phyloP scores from a whole-genome alignment of 148 eudicot species.

The Heliosperma pusillum region DNA sequence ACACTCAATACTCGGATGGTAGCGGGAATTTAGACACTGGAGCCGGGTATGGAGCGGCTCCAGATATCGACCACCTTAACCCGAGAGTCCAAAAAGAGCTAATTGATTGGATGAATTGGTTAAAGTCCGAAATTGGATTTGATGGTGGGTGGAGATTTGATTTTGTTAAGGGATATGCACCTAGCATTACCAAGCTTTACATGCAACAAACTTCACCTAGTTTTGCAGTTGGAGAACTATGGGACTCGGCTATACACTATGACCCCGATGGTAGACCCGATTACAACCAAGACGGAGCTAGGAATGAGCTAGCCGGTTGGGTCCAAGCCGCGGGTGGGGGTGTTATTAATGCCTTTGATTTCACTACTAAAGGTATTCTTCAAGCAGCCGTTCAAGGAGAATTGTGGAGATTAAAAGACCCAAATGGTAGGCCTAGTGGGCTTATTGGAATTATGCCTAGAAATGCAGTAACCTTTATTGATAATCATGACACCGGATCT shows the following conservation, averaged over 20 bases:
- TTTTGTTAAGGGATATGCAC: conserved; percentile 58
- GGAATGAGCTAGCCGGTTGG: conserved; percentile 24
- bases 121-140: conserved; percentile 29
- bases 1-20: conserved; percentile 51
- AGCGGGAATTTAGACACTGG: conserved; percentile 60
- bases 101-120: conserved; percentile 49
- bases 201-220: conserved; percentile 26
- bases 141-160: conserved; percentile 59
- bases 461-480: conserved; percentile 20
- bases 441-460: conserved; percentile 53
- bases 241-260: conserved; percentile 13
- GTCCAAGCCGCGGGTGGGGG: conserved; percentile 38
- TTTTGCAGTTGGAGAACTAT: conserved; percentile 19
- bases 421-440: conserved; percentile 38
- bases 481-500: conserved; percentile 24
- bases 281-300: conserved; percentile 19
- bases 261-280: conserved; percentile 19
- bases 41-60: conserved; percentile 36
- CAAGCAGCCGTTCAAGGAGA: conserved; percentile 59
- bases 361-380: conserved; percentile 57
- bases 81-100: conserved; percentile 48
- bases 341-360: conserved; percentile 47
- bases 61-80: conserved; percentile 67
- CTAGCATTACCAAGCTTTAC: conserved; percentile 40
- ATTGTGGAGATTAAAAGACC: conserved; percentile 56